Evolutionary conservation across 176 grass and related monocot species (phyloP).

Genomic region (Olyra latifolia): DNA sequence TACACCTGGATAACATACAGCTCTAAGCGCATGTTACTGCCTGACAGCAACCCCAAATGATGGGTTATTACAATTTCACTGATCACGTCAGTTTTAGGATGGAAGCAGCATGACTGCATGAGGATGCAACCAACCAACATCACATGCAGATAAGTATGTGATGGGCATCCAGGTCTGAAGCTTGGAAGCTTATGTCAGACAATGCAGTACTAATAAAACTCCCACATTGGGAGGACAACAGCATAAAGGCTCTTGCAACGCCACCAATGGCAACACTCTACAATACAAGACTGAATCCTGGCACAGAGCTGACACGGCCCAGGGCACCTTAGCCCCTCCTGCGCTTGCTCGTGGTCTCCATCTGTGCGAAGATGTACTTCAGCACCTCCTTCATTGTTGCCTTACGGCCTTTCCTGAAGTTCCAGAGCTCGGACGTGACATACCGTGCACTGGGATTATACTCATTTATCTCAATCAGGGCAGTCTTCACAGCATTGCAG

Average conservation of each 20-base stretch:
- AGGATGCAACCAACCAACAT: background rate
- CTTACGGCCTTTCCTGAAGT: conserved; percentile 65
- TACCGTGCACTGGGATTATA: conserved; percentile 80
- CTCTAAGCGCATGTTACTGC: background rate
- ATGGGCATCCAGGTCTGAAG: background rate
- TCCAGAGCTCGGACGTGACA: conserved; percentile 70
- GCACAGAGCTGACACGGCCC: background rate
- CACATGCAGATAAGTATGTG: background rate
- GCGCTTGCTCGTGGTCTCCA: conserved; percentile 43
- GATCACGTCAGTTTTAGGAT: background rate
- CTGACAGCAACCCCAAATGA: background rate
- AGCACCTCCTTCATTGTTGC: conserved; percentile 82
- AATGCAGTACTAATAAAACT: conserved; percentile 7
- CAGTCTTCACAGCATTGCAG: conserved; percentile 79
- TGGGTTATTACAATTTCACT: conserved; percentile 11
- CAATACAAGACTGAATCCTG: background rate
- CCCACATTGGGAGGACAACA: background rate
- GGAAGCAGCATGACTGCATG: conserved; percentile 6
- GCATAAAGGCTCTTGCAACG: background rate
- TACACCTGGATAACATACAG: conserved; percentile 4
- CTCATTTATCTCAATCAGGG: conserved; percentile 67
- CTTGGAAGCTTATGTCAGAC: background rate
- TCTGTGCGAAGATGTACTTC: conserved; percentile 54
- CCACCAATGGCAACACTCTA: background rate
- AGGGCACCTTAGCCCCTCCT: conserved; percentile 16